Evolutionary conservation across 2,329 filamentous ascomycete genomes (phyloP).

Genomic region (Thielaviopsis ethacetica): DNA sequence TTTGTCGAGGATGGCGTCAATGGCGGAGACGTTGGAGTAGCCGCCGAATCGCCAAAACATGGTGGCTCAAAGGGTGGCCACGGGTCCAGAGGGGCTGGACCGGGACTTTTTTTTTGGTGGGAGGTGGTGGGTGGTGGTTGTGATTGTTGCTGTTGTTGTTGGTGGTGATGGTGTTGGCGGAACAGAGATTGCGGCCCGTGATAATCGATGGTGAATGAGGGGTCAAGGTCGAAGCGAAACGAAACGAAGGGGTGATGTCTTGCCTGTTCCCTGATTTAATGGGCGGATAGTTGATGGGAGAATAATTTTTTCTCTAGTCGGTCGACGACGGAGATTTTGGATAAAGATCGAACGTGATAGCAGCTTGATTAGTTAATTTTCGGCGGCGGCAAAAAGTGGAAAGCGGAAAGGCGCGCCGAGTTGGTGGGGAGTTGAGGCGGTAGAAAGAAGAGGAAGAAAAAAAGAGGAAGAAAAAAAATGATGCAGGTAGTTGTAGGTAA

Average conservation of each 20-base stretch:
- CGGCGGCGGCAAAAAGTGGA: not conserved
- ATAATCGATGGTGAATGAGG: not conserved
- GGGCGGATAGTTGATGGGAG: too few species aligned
- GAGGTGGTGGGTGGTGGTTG: too few species aligned
- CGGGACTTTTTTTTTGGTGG: not conserved
- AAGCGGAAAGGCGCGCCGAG: not conserved
- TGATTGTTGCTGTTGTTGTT: too few species aligned
- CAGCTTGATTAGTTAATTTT: not conserved
- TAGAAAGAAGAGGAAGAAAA: not conserved
- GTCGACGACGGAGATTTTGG: not conserved
- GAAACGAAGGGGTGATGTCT: not conserved
- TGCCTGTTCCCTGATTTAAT: too few species aligned
- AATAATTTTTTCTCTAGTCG: not conserved
- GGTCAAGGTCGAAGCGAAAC: not conserved
- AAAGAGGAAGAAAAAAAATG: not conserved
- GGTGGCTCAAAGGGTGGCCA: constrained; percentile 28
- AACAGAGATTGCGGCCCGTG: not conserved
- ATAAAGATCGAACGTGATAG: not conserved
- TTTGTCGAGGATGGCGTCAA: constrained; percentile 94
- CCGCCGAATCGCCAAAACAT: constrained; percentile 99
- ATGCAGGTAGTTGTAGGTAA: not conserved
- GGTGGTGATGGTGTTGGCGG: not conserved
- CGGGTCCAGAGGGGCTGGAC: constrained; percentile 18
- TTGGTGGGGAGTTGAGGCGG: not conserved
- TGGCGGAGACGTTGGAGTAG: constrained; percentile 91